A percentile compares a stretch with the other conserved stretches of the same genome.
Conservation (phyloP, 805 yeast genomes). For the Trichomonascus vanleenenianus region DNA sequence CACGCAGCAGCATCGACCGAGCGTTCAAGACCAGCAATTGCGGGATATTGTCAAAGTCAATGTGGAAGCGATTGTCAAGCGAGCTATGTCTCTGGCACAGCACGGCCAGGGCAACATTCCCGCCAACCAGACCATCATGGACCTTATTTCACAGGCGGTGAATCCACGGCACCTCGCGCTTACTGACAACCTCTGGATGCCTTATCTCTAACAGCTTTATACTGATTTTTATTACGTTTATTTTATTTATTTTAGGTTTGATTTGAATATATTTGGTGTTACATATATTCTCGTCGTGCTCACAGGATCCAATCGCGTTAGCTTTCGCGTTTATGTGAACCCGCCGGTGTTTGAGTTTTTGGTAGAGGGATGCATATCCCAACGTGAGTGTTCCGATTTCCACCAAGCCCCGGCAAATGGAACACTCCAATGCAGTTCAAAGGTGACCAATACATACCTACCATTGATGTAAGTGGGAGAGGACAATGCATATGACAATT, state of each 20-base stretch:
- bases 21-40: conserved; percentile 75
- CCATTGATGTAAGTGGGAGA: conserved; percentile 48
- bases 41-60: conserved; percentile 82
- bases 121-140: conserved; percentile 83
- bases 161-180: conserved; percentile 90
- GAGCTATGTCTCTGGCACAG: conserved; percentile 72
- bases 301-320: no score
- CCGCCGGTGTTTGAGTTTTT: no score
- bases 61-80: conserved; percentile 74
- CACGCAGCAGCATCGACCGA: conserved; percentile 70
- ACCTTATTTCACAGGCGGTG: conserved; percentile 88
- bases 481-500: neutral
- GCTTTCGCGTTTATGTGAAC: no score
- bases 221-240: neutral
- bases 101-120: conserved; percentile 49
- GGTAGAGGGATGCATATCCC: neutral
- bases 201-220: conserved; percentile 51
- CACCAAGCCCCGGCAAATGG: no score
- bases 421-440: conserved; percentile 12
- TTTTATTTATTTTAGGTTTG: neutral
- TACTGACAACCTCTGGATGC: conserved; percentile 92
- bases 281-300: no score
- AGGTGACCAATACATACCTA: conserved; percentile 42
- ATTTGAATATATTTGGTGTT: neutral
- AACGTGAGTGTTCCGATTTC: neutral